These are phyloP conservation scores for Cercospora nicotianae DNA, from an alignment of 2,329 filamentous ascomycete species.

Conservation along the genomic window DNA sequence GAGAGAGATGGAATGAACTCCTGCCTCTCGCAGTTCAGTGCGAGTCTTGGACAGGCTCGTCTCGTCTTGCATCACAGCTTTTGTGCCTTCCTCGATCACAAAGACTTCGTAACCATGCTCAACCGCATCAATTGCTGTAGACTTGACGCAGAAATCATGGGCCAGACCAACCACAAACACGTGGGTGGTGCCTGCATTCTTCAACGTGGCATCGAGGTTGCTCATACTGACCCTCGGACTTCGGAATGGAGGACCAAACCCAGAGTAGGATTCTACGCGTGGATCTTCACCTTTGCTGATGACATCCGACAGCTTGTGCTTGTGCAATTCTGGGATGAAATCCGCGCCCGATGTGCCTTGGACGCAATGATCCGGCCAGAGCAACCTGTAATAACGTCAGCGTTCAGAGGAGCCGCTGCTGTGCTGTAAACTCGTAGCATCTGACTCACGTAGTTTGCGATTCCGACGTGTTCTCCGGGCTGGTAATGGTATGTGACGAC, in stretches of 20 bases:
- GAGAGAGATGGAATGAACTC: conserved; percentile 17
- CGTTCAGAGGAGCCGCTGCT: not conserved
- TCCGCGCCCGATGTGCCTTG: conserved; percentile 70
- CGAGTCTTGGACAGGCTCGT: conserved; percentile 61
- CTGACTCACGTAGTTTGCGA: conserved; percentile 55
- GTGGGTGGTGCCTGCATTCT: conserved; percentile 63
- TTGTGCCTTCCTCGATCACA: conserved; percentile 76
- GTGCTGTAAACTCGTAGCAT: not conserved
- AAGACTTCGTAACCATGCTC: conserved; percentile 74
- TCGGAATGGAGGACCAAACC: conserved; percentile 78
- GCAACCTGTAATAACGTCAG: conserved; percentile 53
- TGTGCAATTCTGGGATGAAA: conserved; percentile 70
- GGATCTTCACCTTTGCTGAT: conserved; percentile 76
- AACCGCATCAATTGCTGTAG: conserved; percentile 74
- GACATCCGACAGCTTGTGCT: conserved; percentile 59
- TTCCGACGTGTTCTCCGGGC: conserved; percentile 66
- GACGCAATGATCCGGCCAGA: conserved; percentile 93
- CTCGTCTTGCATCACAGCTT: conserved; percentile 63
- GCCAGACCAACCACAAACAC: conserved; percentile 86
- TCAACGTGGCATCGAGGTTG: conserved; percentile 62
- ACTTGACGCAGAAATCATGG: conserved; percentile 84
- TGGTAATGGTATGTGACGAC: conserved; percentile 63
- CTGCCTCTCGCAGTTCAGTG: conserved; percentile 17
- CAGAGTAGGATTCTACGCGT: conserved; percentile 89
- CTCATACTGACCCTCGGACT: conserved; percentile 60